Conservation (phyloP, 192 early-diverging fungal species). For the Chytriomyces hyalinus region DNA sequence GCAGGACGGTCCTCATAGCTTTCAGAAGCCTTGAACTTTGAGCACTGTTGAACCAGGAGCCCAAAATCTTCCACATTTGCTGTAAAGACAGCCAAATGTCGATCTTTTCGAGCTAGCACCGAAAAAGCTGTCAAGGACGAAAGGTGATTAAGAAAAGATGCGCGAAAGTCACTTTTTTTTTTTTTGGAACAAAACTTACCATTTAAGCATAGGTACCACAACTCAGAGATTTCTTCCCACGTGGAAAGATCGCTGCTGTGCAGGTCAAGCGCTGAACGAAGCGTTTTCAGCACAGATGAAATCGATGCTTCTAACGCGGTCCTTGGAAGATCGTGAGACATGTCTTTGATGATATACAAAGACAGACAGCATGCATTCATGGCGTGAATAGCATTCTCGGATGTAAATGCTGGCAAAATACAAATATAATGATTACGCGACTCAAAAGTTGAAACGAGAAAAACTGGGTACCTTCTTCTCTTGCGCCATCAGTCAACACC, state of each 20-base stretch:
- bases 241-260: background rate
- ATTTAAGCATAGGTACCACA: slow-evolving; percentile 21
- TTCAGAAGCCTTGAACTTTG: background rate
- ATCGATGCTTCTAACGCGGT: background rate
- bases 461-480: background rate
- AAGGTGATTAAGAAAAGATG: background rate
- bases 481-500: background rate
- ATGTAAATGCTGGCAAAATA: background rate
- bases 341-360: slow-evolving; percentile 14
- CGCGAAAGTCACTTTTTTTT: background rate
- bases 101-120: too few species aligned
- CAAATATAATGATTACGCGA: background rate
- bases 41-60: background rate
- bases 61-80: background rate
- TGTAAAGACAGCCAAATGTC: background rate
- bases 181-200: background rate
- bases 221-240: slow-evolving; percentile 23
- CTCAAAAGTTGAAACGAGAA: background rate
- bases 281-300: background rate
- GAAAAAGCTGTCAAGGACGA: background rate
- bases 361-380: slow-evolving; percentile 25
- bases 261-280: background rate
- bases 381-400: background rate
- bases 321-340: background rate
- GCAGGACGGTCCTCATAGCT: background rate